Percentiles rank a stretch among this genome's conserved stretches.
Evolutionary conservation across 805 yeast species (phyloP).

Genomic region (Pichia sporocuriosa): DNA sequence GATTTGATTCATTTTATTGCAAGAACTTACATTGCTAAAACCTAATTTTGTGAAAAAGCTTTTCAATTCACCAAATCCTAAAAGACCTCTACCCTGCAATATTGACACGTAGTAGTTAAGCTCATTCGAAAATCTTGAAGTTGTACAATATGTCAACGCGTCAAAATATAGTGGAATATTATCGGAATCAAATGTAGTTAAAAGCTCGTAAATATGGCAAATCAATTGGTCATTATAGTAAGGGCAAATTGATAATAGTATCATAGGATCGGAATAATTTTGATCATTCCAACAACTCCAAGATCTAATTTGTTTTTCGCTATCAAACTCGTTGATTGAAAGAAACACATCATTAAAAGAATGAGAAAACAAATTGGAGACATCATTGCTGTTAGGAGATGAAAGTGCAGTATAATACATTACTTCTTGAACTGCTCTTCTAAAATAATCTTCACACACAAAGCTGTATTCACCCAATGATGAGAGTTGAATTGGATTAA

Average conservation of each 20-base stretch:
- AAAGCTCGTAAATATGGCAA: conserved; percentile 39
- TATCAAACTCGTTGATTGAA: conserved; percentile 22
- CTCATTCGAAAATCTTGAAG: conserved; percentile 40
- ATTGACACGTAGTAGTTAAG: conserved; percentile 33
- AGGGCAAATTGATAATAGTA: conserved; percentile 41
- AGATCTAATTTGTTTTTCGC: conserved; percentile 15
- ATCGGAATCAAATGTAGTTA: conserved; percentile 36
- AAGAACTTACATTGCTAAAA: conserved; percentile 20
- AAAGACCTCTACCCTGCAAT: conserved; percentile 43
- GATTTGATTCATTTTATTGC: conserved; percentile 15
- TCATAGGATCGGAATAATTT: conserved; percentile 24
- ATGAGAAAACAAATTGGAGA: conserved; percentile 12
- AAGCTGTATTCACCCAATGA: conserved; percentile 21
- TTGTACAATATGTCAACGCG: conserved; percentile 45
- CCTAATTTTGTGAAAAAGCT: conserved; percentile 25
- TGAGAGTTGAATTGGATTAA: conserved; percentile 25
- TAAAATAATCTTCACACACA: conserved; percentile 41
- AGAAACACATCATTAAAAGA: conserved; percentile 21
- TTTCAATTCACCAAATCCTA: conserved; percentile 42
- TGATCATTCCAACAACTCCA: conserved; percentile 23
- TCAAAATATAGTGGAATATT: conserved; percentile 50
- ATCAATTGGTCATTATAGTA: conserved; percentile 45
- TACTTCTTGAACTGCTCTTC: conserved; percentile 49
- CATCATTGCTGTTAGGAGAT: conserved; percentile 18
- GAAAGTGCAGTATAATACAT: conserved; percentile 35